These are phyloP conservation scores for Debaryomyces udenii DNA, from an alignment of 1,139 yeast genomes.

Conservation along the genomic window DNA sequence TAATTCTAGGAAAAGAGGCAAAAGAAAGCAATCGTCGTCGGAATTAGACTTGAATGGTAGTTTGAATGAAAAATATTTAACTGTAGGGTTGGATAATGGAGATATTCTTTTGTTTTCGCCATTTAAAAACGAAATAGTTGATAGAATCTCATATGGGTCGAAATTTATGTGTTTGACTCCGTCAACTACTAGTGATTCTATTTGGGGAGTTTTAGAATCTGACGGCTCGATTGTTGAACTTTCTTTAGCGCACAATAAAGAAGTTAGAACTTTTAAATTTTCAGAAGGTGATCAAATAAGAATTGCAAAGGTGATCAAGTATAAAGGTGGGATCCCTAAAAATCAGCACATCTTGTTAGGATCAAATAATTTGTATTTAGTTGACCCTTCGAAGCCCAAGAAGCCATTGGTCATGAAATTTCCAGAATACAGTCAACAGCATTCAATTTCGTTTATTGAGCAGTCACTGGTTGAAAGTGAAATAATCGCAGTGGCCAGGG, in stretches of 20 bases:
- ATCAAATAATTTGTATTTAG: conserved; percentile 15
- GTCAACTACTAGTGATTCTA: conserved; percentile 14
- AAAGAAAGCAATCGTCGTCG: conserved; percentile 16
- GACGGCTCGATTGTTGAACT: conserved; percentile 19
- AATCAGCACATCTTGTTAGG: conserved; percentile 16
- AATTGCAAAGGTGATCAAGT: conserved; percentile 13
- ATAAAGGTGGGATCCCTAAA: conserved; percentile 14
- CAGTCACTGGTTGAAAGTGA: conserved; percentile 14
- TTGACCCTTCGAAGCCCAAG: conserved; percentile 19
- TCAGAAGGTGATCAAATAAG: conserved; percentile 15
- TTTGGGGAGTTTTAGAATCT: conserved; percentile 25
- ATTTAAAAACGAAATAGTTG: conserved; percentile 33
- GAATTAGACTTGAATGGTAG: conserved; percentile 5
- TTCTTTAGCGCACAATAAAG: conserved; percentile 20
- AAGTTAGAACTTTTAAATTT: conserved; percentile 20
- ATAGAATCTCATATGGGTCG: conserved; percentile 32
- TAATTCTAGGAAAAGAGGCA: conserved; percentile 17
- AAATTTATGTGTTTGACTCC: conserved; percentile 25
- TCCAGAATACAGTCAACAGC: neutral
- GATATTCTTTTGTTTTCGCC: conserved; percentile 48
- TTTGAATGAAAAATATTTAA: conserved; percentile 15
- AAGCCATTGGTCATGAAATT: conserved; percentile 13
- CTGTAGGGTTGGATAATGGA: conserved; percentile 40
- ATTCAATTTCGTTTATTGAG: conserved; percentile 9
- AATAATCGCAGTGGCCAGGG: conserved; percentile 12